These are phyloP conservation scores for Haplosporangium sp. DNA, from an alignment of 371 early-diverging fungal species.

Conservation along the genomic window DNA sequence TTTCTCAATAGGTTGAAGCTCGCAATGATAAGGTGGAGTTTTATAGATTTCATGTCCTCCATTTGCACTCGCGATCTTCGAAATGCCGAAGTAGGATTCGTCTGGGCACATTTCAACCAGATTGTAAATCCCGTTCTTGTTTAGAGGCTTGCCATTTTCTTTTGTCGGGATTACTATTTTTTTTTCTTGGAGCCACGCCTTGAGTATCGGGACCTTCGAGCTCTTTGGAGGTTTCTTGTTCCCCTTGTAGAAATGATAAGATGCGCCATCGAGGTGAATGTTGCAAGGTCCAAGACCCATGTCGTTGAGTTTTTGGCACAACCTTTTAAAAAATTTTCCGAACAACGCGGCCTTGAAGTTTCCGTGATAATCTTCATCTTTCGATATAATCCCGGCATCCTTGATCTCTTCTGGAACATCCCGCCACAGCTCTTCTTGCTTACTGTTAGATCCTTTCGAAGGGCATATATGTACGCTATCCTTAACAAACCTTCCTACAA, in stretches of 20 bases:
- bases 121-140: too few relatives aligned
- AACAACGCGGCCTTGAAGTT: slow-evolving; percentile 14
- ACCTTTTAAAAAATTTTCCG: slow-evolving; percentile 2
- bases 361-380: slow-evolving; percentile 16
- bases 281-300: slow-evolving; percentile 13
- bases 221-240: slow-evolving; percentile 1
- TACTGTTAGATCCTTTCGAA: too few relatives aligned
- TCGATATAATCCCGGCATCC: not conserved
- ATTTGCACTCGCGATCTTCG: slow-evolving; percentile 5
- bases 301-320: slow-evolving; percentile 9
- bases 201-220: not conserved
- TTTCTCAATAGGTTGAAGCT: slow-evolving; percentile 17
- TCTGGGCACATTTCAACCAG: too few relatives aligned
- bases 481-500: not conserved
- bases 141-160: too few relatives aligned
- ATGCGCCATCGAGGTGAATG: slow-evolving; percentile 24
- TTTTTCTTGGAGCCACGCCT: too few relatives aligned
- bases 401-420: slow-evolving; percentile 10
- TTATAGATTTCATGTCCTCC: slow-evolving; percentile 17
- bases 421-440: slow-evolving; percentile 4
- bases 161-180: too few relatives aligned
- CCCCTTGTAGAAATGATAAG: slow-evolving; percentile 16
- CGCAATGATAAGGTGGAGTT: slow-evolving; percentile 32
- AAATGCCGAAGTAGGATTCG: too few relatives aligned
- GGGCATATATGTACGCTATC: slow-evolving; percentile 23